Evolutionary conservation across 2,329 filamentous ascomycete species (phyloP).

Genomic region (Hypoxylon sp.): DNA sequence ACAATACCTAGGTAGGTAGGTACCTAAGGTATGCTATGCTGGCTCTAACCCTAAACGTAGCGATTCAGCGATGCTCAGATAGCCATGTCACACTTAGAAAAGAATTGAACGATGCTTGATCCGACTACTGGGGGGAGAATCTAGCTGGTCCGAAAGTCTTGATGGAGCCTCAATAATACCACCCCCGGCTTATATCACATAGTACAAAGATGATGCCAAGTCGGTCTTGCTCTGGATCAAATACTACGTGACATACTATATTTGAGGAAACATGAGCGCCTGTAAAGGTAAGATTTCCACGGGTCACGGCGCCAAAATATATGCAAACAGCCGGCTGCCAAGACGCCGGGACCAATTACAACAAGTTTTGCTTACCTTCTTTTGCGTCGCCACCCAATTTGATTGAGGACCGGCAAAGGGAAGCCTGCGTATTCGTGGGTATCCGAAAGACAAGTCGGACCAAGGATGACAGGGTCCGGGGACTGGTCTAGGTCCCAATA

Average conservation of each 20-base stretch:
- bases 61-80: background rate
- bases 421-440: conserved; percentile 2
- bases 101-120: background rate
- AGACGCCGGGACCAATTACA: background rate
- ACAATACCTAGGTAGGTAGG: no score
- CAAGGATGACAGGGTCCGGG: background rate
- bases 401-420: background rate
- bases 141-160: background rate
- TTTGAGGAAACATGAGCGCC: background rate
- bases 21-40: no score
- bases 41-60: background rate
- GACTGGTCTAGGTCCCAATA: conserved; percentile 1
- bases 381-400: background rate
- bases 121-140: background rate
- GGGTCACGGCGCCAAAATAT: background rate
- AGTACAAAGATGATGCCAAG: conserved; percentile 1
- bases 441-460: background rate
- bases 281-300: background rate
- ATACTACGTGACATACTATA: conserved; percentile 1
- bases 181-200: background rate
- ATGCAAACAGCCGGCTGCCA: background rate
- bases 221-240: background rate
- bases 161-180: background rate
- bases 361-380: background rate
- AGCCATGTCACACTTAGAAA: background rate